Conservation (phyloP, 164 flowering plant species). For the Vitis amurensis region DNA sequence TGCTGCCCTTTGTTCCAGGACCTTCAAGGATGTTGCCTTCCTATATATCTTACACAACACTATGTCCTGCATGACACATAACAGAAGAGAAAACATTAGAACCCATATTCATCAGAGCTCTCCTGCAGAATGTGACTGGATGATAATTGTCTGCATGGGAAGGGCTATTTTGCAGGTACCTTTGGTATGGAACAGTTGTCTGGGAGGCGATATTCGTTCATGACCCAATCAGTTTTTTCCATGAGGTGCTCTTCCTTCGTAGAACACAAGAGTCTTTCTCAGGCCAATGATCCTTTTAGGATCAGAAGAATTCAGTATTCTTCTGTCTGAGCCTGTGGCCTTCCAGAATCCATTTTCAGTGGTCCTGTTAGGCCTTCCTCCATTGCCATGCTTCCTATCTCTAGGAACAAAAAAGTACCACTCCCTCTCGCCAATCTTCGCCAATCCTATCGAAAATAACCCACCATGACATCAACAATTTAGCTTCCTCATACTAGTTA, state of each 20-base stretch:
- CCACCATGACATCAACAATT: not conserved
- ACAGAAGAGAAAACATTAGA: no score
- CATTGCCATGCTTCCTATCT: slow-evolving; percentile 68
- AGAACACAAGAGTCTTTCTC: slow-evolving; percentile 88
- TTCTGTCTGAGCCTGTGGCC: slow-evolving; percentile 92
- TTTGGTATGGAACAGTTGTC: slow-evolving; percentile 32
- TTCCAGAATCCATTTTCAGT: slow-evolving; percentile 90
- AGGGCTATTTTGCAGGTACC: slow-evolving; percentile 20
- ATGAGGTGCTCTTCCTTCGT: slow-evolving; percentile 78
- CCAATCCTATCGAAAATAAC: slow-evolving; percentile 45
- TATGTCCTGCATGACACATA: slow-evolving; percentile 45
- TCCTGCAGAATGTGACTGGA: no score
- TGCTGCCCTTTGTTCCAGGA: slow-evolving; percentile 82
- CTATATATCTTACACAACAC: slow-evolving; percentile 88
- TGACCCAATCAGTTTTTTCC: slow-evolving; percentile 92
- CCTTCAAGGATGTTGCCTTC: slow-evolving; percentile 90
- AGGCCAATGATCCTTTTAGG: slow-evolving; percentile 67
- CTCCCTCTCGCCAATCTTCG: slow-evolving; percentile 87
- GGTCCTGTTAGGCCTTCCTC: slow-evolving; percentile 91
- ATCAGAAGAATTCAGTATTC: slow-evolving; percentile 49
- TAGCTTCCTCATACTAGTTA: no score
- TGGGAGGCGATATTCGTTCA: slow-evolving; percentile 86
- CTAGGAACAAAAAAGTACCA: slow-evolving; percentile 97
- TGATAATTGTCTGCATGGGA: no score
- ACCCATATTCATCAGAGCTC: no score